These are phyloP conservation scores for Aschersonia sp. DNA, from an alignment of 2,329 filamentous ascomycete species.

Conservation along the genomic window DNA sequence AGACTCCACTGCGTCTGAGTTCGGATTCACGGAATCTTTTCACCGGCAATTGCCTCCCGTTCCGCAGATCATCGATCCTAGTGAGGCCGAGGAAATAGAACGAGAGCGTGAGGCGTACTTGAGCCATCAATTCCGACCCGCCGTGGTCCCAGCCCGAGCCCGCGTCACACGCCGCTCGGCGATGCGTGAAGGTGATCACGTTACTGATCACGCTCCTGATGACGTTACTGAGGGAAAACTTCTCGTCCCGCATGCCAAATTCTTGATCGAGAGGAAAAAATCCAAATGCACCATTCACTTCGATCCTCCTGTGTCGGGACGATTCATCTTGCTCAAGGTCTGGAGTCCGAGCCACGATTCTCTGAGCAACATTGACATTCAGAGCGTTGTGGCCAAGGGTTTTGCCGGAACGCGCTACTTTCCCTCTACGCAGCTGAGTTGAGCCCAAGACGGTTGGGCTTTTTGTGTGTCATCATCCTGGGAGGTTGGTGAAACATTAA, in stretches of 20 bases:
- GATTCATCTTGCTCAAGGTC: slow-evolving; percentile 78
- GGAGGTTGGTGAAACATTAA: too few species aligned
- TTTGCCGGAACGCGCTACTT: slow-evolving; percentile 80
- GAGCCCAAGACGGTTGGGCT: slow-evolving; percentile 2
- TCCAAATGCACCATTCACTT: slow-evolving; percentile 80
- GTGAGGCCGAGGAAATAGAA: neutral
- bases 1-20: slow-evolving; percentile 11
- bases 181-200: slow-evolving; percentile 34
- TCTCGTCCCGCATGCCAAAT: slow-evolving; percentile 61
- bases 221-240: slow-evolving; percentile 43
- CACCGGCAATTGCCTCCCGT: slow-evolving; percentile 9
- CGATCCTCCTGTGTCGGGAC: slow-evolving; percentile 64
- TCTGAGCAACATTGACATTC: slow-evolving; percentile 68
- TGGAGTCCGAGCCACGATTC: slow-evolving; percentile 63
- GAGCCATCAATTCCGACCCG: slow-evolving; percentile 10
- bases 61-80: slow-evolving; percentile 10
- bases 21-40: slow-evolving; percentile 11
- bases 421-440: slow-evolving; percentile 50
- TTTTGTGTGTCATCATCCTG: too few species aligned
- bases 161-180: slow-evolving; percentile 25
- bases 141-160: slow-evolving; percentile 21
- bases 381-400: slow-evolving; percentile 69
- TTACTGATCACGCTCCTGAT: slow-evolving; percentile 37
- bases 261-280: slow-evolving; percentile 71
- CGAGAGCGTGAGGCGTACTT: neutral